Base-by-base conservation (phyloP, 371 early-diverging fungal species). In the Basidiobolus meristosporus region DNA sequence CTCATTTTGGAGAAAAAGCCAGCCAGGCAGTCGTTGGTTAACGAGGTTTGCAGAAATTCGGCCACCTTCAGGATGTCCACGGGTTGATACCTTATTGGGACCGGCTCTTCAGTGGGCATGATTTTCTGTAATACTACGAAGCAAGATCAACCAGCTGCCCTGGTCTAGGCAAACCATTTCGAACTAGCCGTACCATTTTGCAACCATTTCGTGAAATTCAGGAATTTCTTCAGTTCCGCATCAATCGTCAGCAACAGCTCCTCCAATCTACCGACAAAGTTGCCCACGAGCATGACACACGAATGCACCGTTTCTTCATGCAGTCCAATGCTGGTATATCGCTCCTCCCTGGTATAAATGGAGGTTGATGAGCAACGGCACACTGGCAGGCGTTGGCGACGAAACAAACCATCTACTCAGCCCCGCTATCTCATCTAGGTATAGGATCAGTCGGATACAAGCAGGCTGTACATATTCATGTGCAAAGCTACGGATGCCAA, bases 341-440 rank as follows among this genome's bases (percentile, higher is more conserved):
- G 43, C 34, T 48, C 43, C 9, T 37, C 40, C 47, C 47, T 47
- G 35, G 14, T 21, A 28, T n/a, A 12, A 10, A 1, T 1, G 7
- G 39, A 9, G 21, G 21, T 14, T 39, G 15, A 10, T 7, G 7
- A 14, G 16, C n/a, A 31, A 31, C 9, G 10, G 31, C n/a, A 31
- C n/a, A 14, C 20, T 1, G 16, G n/a, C 20, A 23, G 16, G 28
- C 19, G n/a, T 16, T 39, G 9, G 17, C 28, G 11, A 14, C 22
- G 26, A 39, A 28, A 35, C 19, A 31, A 12, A 50, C 51, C 51
- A 51, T 40, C 47, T 47, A 40, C 51, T 47, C 43, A 40, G 47
- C 16, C 47, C 51, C 26, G 43, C 39, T 28, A 51, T 16, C n/a
- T 47, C 43, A 9, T 36, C 43, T 10, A 51, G 21, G 18, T 42